Evolutionary conservation across 306 rosid species (phyloP).

Genomic region (Rubus idaeus): DNA sequence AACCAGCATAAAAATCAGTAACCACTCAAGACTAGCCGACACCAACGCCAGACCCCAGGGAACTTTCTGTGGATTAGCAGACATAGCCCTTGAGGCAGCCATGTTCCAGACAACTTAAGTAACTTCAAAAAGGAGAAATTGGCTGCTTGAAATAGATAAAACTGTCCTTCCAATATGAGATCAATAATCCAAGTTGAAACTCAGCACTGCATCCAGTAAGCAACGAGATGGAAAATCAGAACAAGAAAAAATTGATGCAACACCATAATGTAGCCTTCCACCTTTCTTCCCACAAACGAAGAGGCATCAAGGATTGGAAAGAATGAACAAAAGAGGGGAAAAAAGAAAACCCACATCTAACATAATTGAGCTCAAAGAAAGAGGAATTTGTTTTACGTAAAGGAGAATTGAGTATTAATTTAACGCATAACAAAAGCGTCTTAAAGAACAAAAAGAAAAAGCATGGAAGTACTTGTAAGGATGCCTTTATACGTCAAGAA

Average conservation of each 20-base stretch:
- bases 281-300: not conserved
- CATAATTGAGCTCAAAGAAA: no score
- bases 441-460: no score
- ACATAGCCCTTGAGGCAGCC: constrained; percentile 41
- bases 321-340: no score
- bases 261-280: not conserved
- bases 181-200: constrained; percentile 34
- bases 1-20: constrained; percentile 67
- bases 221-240: constrained; percentile 15
- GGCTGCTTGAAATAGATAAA: constrained; percentile 32
- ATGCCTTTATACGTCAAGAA: no score
- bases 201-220: constrained; percentile 30
- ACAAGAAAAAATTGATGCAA: constrained; percentile 4
- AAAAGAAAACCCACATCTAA: no score
- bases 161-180: constrained; percentile 33
- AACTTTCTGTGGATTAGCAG: constrained; percentile 31
- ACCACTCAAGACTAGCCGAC: constrained; percentile 80
- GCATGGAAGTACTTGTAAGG: no score
- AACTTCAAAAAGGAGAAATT: constrained; percentile 28
- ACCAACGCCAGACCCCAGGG: constrained; percentile 40
- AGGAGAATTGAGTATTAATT: no score
- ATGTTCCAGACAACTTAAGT: constrained; percentile 31
- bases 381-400: no score
- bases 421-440: no score
- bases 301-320: not conserved